Evolutionary conservation across 768 basidiomycete species (phyloP).

Genomic region (Xerocomellus dryophilus): DNA sequence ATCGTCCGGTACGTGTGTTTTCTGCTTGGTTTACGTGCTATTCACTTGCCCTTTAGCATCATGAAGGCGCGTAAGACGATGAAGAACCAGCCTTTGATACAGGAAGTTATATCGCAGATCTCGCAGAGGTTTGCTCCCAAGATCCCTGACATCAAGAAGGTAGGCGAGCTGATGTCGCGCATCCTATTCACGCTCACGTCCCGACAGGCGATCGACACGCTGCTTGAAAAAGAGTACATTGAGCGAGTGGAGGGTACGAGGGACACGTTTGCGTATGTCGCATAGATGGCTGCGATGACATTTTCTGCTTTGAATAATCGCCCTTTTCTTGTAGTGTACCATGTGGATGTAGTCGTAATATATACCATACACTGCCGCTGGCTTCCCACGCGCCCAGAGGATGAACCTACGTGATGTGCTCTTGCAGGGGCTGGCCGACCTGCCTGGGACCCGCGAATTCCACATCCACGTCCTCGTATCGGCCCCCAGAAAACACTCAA

Average conservation of each 20-base stretch:
- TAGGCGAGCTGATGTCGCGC: constrained; percentile 19
- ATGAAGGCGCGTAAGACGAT: constrained; percentile 96
- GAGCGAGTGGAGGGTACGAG: constrained; percentile 90
- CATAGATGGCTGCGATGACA: constrained; percentile 20
- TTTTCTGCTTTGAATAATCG: background rate
- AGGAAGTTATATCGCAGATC: constrained; percentile 88
- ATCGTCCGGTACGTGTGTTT: constrained; percentile 62
- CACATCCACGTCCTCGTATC: constrained; percentile 76
- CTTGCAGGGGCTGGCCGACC: constrained; percentile 47
- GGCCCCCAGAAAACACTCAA: constrained; percentile 59
- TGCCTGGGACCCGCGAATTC: constrained; percentile 69
- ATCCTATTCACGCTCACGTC: background rate
- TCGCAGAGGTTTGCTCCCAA: constrained; percentile 87
- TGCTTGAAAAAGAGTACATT: constrained; percentile 97
- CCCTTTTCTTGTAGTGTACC: constrained; percentile 13
- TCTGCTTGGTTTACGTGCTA: background rate
- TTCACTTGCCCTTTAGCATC: constrained; percentile 48
- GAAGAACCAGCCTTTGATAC: constrained; percentile 89
- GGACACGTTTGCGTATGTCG: constrained; percentile 56
- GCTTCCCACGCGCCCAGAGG: constrained; percentile 24
- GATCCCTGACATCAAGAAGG: constrained; percentile 97
- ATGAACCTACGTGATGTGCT: constrained; percentile 62
- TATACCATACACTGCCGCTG: constrained; percentile 12
- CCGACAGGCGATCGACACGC: constrained; percentile 78
- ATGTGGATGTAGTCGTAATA: constrained; percentile 19